Evolutionary conservation across 2,329 filamentous ascomycete genomes (phyloP), one percentile per base, ranked within the genome.

Genomic region (Botrytis hyacinthi): DNA sequence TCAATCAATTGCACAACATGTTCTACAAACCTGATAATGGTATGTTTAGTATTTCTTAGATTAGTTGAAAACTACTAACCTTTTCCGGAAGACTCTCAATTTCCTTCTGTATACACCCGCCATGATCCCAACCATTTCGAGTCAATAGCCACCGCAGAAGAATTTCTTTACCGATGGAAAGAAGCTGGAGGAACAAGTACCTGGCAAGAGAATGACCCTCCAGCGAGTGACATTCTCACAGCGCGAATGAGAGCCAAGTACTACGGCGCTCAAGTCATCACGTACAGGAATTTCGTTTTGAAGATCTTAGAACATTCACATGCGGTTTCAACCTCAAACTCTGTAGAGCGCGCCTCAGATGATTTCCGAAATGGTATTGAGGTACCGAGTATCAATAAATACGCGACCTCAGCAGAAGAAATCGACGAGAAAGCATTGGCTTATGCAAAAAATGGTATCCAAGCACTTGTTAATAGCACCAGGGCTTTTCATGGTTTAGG

Each of bases 201-300:
- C 83, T 95, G 87, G 82, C 83, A 74, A 59, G 78, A 78, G 74
- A 82, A 86, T 2, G 93, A 97, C 72, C 86, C 86, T 7, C 93
- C 94, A 1, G 88, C 94, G 0, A 82, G 80, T 0, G 90, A 97
- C 67, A 94, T 98, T 74, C 89, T 98, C 26, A 86, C 89, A 20
- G 95, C 95, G 46, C 89, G 96, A 35, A 86, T 98, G 75, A 91
- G 95, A 60, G 96, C 93, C 22, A 98, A 99, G 82, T 98, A 96
- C 82, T 98, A 95, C 86, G 96, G 96, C 32, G 95, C 94, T 0
- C 89, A 92, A 76, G 94, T 97, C 75, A 95, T 98, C 80, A 95
- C 95, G 40, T 92, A 96, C 81, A 89, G 96, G 37, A 93, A 93
- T 0, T 94, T 95, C 75, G 81, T 91, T 71, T 84, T 85, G 76